phyloP scores from a whole-genome alignment of 1,284 basidiomycete species.

The Papiliotrema terrestris region DNA sequence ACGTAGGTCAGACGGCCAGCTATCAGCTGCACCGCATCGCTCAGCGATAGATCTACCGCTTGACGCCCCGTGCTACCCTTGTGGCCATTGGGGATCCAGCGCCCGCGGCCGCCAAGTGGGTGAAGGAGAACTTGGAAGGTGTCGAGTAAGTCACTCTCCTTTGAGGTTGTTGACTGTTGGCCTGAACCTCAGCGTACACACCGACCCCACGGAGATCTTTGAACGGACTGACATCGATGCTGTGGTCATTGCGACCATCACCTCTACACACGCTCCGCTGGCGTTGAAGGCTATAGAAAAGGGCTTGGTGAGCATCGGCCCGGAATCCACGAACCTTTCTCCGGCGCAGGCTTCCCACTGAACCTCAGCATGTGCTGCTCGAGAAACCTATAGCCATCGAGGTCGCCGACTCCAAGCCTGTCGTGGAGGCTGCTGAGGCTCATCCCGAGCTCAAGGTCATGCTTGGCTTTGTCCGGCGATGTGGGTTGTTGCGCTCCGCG shows the following conservation, averaged over 20 bases:
- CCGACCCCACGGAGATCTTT: constrained; percentile 10
- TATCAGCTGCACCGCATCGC: too few species aligned
- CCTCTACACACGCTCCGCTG: constrained; percentile 15
- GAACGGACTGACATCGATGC: constrained; percentile 12
- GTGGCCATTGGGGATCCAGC: constrained; percentile 19
- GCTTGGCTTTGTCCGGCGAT: constrained; percentile 12
- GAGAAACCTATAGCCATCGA: constrained; percentile 40
- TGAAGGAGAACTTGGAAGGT: constrained; percentile 9
- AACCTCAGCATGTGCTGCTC: constrained; percentile 25
- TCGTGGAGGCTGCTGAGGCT: constrained; percentile 16
- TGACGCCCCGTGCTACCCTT: constrained; percentile 11
- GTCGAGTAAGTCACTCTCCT: not conserved
- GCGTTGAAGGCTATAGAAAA: constrained; percentile 13
- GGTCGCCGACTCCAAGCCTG: constrained; percentile 15
- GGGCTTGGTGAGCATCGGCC: constrained; percentile 9
- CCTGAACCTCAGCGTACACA: not conserved
- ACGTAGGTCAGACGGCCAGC: not conserved
- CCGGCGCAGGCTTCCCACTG: too few species aligned
- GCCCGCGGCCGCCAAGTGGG: constrained; percentile 8
- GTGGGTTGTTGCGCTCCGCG: constrained; percentile 4
- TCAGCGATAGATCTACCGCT: not conserved
- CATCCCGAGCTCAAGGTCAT: constrained; percentile 14
- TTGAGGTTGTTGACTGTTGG: constrained; percentile 1
- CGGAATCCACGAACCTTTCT: not conserved
- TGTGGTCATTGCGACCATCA: constrained; percentile 20